Evolutionary conservation across 1,284 basidiomycete species (phyloP).

Genomic region (Pholiota adiposa): DNA sequence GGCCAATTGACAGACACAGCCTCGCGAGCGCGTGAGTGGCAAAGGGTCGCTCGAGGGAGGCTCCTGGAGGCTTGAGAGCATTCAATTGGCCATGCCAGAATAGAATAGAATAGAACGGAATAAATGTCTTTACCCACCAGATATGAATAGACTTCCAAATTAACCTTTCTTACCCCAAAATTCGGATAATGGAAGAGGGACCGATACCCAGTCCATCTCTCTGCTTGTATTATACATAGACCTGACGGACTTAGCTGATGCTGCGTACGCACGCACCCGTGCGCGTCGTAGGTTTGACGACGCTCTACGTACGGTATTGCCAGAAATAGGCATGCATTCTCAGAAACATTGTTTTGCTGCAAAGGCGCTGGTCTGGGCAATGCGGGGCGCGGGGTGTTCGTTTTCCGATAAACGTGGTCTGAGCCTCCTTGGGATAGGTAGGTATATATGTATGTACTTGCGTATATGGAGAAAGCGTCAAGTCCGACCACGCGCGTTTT

Average conservation of each 20-base stretch:
- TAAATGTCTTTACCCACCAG: too few species aligned
- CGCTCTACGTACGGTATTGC: too few species aligned
- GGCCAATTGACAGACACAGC: neutral
- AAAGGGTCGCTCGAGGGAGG: neutral
- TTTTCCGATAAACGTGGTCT: neutral
- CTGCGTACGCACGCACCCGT: neutral
- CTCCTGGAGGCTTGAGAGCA: neutral
- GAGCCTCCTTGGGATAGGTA: neutral
- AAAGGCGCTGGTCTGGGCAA: neutral
- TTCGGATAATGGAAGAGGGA: neutral
- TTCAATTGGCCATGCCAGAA: neutral
- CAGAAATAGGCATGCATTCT: neutral
- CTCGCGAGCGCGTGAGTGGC: neutral
- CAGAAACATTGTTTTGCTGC: neutral
- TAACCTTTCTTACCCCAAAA: neutral
- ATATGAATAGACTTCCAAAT: neutral
- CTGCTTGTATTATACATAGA: too few species aligned
- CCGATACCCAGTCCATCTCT: neutral
- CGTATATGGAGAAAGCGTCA: neutral
- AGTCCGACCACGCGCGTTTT: too few species aligned
- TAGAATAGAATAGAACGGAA: too few species aligned
- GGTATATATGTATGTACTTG: too few species aligned
- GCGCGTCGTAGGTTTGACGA: neutral
- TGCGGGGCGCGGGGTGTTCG: neutral
- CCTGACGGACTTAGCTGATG: neutral